A percentile compares a stretch with the other conserved stretches of the same genome.
Conservation (phyloP, 805 yeast species). For the Yarrowia hollandica region DNA sequence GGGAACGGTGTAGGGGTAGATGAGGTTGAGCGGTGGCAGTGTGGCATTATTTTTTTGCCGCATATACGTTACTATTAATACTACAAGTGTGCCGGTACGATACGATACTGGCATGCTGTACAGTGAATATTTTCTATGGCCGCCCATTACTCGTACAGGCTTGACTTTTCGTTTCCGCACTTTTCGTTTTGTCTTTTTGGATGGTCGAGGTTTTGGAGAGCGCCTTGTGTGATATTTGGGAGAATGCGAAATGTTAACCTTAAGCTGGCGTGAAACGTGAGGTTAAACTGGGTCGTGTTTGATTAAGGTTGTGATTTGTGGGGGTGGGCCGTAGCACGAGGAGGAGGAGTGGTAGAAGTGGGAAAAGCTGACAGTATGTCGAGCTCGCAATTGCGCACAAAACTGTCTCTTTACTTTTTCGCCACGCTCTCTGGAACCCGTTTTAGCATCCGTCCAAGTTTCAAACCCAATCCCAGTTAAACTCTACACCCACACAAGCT, state of each 20-base stretch:
- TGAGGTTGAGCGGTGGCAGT: not conserved
- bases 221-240: not conserved
- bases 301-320: not conserved
- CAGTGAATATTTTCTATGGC: no score
- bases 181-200: not conserved
- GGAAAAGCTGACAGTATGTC: no score
- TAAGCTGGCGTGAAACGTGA: constrained; percentile 20
- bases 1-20: not conserved
- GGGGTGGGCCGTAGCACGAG: no score
- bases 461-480: not conserved
- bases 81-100: no score
- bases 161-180: not conserved
- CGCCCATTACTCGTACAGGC: no score
- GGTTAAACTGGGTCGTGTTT: constrained; percentile 19
- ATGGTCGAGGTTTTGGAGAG: not conserved
- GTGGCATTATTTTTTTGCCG: no score
- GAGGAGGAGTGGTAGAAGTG: not conserved
- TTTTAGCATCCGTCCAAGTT: no score
- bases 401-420: no score
- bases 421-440: no score
- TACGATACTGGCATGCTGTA: no score
- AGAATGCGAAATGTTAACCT: constrained; percentile 13
- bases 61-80: no score
- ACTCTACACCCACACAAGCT: not conserved
- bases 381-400: no score